Base-by-base conservation (phyloP, 768 basidiomycete genomes). In the Clitopilus passeckerianus region DNA sequence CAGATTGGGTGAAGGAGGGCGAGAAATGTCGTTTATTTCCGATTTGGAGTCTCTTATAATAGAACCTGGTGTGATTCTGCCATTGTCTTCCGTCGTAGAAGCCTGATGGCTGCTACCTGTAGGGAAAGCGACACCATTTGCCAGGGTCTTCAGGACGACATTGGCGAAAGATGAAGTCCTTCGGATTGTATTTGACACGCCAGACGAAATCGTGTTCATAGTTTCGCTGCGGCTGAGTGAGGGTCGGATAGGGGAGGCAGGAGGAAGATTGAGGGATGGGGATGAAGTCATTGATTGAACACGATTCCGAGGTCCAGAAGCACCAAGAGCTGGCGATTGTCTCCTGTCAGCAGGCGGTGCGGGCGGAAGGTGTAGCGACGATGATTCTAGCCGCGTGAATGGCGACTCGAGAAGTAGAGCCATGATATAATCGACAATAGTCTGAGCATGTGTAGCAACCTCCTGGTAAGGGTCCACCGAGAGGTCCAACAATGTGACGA, bases 401-500 rank as follows among this genome's bases (percentile, higher is more conserved):
- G 93, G 92, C 1, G 92, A 94, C 67, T 95, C 93, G 10, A 96
- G 76, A 12, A 98, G 83, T 4, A 95, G 81, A 1, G 93, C 94
- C 75, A 91, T 87, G 65, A 97, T 83, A 68, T 96, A 97, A 72
- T 99, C 97, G 30, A 93, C 82, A 24, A 96, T 86, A 0, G 92
- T 95, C 66, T 91, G 90, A 0, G 95, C 95, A 67, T 92, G 86
- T 7, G 90, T 86, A 0, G 94, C 90, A 14, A 98, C 95, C 70
- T 98, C 95, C 53, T 89, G 85, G 67, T 96, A 93, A 0, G 96
- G 91, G 66, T 98, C 97, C 9, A 89, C 89, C 0, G 95, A 93
- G 9, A 98, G 81, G 70, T 98, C 95, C 60, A 97, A 76, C 15
- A 99, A 80, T 5, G 89, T 83, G 15, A 89, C 87, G 66, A 92